These are phyloP conservation scores for Crithidia bombi DNA, from an alignment of 208 protist genomes.

Conservation along the genomic window DNA sequence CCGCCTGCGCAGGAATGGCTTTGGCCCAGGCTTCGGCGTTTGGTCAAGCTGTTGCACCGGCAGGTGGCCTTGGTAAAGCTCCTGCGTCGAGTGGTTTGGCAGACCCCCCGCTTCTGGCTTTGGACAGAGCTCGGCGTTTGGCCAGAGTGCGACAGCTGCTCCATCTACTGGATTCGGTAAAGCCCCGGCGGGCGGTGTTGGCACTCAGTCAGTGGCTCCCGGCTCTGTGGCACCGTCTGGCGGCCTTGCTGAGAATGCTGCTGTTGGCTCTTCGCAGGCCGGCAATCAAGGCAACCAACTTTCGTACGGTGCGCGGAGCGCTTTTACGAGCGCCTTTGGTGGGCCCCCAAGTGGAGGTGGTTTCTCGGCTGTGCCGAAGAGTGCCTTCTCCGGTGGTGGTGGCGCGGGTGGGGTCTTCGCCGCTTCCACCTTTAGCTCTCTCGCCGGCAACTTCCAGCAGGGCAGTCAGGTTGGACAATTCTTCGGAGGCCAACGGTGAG, in stretches of 20 bases:
- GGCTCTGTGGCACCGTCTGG: neutral
- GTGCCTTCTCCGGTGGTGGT: conserved; percentile 30
- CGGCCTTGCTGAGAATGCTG: neutral
- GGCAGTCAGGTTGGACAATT: neutral
- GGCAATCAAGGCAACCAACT: neutral
- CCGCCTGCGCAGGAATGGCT: neutral
- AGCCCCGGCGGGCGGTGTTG: neutral
- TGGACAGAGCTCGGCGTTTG: neutral
- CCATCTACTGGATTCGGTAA: neutral
- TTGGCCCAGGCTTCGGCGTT: neutral
- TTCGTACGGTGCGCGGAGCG: conserved; percentile 4
- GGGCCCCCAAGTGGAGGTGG: conserved; percentile 15
- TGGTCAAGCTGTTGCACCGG: neutral
- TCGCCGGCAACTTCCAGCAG: conserved; percentile 25
- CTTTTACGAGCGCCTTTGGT: conserved; percentile 33
- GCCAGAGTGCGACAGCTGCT: neutral
- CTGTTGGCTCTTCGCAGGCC: neutral
- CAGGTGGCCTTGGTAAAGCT: conserved; percentile 27
- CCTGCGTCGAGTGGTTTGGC: conserved; percentile 11
- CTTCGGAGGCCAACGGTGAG: neutral
- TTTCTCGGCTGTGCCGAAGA: conserved; percentile 30
- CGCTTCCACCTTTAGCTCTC: conserved; percentile 31
- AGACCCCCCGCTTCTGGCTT: neutral
- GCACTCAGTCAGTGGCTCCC: neutral
- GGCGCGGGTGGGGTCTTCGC: conserved; percentile 30